Percentiles rank a stretch among this genome's conserved stretches.
These are phyloP conservation scores for Pyrenophora seminiperda DNA, from an alignment of 2,329 filamentous ascomycete species.

Conservation along the genomic window DNA sequence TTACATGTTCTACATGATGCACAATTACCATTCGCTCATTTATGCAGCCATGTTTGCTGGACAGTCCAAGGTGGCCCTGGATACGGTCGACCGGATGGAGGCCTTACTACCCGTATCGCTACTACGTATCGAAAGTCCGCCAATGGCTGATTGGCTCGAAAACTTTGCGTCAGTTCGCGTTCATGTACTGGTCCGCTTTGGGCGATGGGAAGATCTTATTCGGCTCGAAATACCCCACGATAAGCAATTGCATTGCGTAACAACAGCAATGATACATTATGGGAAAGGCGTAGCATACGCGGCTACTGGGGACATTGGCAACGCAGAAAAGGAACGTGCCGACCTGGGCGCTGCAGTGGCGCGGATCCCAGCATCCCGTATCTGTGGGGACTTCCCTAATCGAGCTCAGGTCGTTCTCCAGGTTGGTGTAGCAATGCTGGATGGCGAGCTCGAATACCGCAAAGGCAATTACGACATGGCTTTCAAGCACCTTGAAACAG, in stretches of 20 bases:
- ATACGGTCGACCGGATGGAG: slow-evolving; percentile 65
- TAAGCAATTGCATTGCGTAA: slow-evolving; percentile 67
- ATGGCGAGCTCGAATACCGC: slow-evolving; percentile 76
- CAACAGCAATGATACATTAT: slow-evolving; percentile 71
- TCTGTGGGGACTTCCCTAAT: slow-evolving; percentile 68
- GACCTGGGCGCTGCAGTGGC: slow-evolving; percentile 60
- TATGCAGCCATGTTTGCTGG: slow-evolving; percentile 81
- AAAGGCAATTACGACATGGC: slow-evolving; percentile 62
- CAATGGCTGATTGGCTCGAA: slow-evolving; percentile 80
- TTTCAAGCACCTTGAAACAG: slow-evolving; percentile 62
- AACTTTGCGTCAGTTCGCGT: slow-evolving; percentile 69
- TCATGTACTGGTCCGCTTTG: slow-evolving; percentile 75
- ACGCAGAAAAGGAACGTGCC: slow-evolving; percentile 59
- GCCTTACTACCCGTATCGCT: slow-evolving; percentile 66
- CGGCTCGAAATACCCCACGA: slow-evolving; percentile 63
- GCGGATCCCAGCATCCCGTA: slow-evolving; percentile 63
- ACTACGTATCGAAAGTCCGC: slow-evolving; percentile 67
- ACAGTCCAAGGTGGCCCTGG: slow-evolving; percentile 65
- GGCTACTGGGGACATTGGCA: slow-evolving; percentile 59
- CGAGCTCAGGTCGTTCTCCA: slow-evolving; percentile 66
- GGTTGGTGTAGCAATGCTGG: slow-evolving; percentile 67
- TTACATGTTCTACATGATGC: slow-evolving; percentile 76
- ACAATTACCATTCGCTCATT: slow-evolving; percentile 75
- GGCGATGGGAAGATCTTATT: slow-evolving; percentile 70
- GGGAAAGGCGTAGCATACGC: slow-evolving; percentile 70